Evolutionary conservation across 2,329 filamentous ascomycete species (phyloP).

Genomic region (Ophiostoma piceae): DNA sequence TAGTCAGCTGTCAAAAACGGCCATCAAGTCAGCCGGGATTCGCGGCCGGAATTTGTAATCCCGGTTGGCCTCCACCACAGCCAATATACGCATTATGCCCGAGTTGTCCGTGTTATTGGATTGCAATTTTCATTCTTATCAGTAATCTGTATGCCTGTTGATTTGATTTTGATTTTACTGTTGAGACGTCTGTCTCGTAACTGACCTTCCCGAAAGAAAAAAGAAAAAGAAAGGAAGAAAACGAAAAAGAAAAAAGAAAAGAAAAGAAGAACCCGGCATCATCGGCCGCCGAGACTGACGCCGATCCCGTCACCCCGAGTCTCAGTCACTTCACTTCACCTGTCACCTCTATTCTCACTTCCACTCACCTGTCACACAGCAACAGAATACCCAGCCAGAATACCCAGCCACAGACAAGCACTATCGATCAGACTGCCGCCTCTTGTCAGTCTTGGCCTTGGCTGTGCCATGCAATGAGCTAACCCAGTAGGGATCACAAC

Average conservation of each 20-base stretch:
- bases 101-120: neutral
- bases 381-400: neutral
- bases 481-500: neutral
- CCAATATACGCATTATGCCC: neutral
- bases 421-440: neutral
- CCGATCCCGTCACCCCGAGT: neutral
- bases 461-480: slow-evolving; percentile 14
- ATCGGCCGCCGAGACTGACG: neutral
- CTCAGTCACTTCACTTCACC: neutral
- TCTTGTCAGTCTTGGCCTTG: slow-evolving; percentile 1
- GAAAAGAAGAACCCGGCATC: neutral
- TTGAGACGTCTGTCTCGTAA: neutral
- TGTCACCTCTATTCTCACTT: neutral
- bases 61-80: neutral
- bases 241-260: neutral
- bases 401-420: neutral
- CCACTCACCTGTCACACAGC: neutral
- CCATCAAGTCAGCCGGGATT: neutral
- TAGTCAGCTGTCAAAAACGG: neutral
- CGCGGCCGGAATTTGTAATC: slow-evolving; percentile 3
- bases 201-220: neutral
- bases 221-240: neutral
- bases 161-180: neutral
- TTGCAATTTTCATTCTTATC: neutral
- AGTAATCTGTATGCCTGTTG: neutral